Base-by-base conservation (phyloP, 139 green algal genomes). In the Coelastrella sp. region DNA sequence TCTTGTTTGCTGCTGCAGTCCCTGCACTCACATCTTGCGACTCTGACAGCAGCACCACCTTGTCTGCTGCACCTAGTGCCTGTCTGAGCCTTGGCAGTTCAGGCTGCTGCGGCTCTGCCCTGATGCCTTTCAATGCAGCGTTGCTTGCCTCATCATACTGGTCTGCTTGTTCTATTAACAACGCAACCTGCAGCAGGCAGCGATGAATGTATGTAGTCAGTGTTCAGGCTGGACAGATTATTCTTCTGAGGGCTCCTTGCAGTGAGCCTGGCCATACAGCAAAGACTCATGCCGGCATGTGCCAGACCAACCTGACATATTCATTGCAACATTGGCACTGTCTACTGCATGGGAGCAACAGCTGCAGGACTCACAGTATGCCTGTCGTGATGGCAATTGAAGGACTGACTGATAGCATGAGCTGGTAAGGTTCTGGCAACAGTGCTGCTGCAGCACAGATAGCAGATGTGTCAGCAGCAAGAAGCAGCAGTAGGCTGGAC, bases 161-260 rank as follows among this genome's bases (percentile, higher is more conserved):
- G 61, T 97, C 94, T 14, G 93, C 94, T 82, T 97, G 90, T 14
- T 94, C 89, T 24, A 97, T 84, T 7, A 87, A 61, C 4, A 96
- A 75, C 84, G 92, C 89, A 68, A 96, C 84, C 92, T 95, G 81
- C 78, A 87, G 35, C 65, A 87, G 35, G 35, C 49, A 4, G 78
- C 25, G 12, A 8, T 56, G 12, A 0, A 82, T 82, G 75, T 10
- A 82, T 19, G 66, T 20, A 75, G 66, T 49, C 35, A 49, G 35
- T 49, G 35, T 49, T 49, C 35, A n/a, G 35, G 35, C 35, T 49
- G 35, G 35, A 49, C 35, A 49, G 35, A 49, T 49, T 49, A 49
- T 49, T 49, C 35, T 49, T 49, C 35, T 49, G 35, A 49, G 35
- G 35, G 35, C 35, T 49, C 1, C 35, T 49, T 49, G 35, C 35